phyloP scores from a whole-genome alignment of 116 monocot genomes.

The Dioscorea cayenensis region DNA sequence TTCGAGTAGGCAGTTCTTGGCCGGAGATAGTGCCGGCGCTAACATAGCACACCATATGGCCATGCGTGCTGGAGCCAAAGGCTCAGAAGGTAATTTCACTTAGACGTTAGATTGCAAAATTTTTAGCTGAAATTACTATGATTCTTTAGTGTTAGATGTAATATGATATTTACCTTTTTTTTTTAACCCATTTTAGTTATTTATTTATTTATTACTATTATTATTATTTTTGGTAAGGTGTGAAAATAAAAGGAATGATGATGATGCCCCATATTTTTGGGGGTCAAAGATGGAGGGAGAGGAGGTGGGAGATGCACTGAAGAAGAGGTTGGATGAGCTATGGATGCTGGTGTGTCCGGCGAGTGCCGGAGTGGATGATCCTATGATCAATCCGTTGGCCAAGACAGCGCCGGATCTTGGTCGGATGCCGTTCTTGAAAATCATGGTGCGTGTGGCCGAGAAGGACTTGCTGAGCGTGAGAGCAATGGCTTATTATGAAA shows the following conservation, averaged over 20 bases:
- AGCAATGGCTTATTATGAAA: background rate
- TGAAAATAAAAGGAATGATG: no score
- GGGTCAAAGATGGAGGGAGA: background rate
- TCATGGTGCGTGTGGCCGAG: conserved; percentile 6
- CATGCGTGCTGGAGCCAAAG: background rate
- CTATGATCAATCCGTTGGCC: conserved; percentile 1
- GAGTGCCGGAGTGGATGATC: background rate
- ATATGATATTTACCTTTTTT: no score
- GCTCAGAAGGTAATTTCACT: background rate
- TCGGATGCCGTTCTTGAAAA: background rate
- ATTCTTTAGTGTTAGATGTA: no score
- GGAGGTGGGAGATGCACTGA: background rate
- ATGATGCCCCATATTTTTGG: no score
- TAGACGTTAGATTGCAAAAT: no score
- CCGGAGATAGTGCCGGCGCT: background rate
- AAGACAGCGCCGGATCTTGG: background rate
- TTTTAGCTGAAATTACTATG: no score
- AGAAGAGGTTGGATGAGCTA: background rate
- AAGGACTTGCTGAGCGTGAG: background rate
- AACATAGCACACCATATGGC: background rate
- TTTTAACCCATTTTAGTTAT: no score
- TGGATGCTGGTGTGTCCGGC: background rate
- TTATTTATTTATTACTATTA: no score
- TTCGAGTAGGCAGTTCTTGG: background rate
- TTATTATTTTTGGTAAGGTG: no score